Evolutionary conservation across 495 filamentous ascomycete species (phyloP).

Genomic region (Venustampulla echinocandica): DNA sequence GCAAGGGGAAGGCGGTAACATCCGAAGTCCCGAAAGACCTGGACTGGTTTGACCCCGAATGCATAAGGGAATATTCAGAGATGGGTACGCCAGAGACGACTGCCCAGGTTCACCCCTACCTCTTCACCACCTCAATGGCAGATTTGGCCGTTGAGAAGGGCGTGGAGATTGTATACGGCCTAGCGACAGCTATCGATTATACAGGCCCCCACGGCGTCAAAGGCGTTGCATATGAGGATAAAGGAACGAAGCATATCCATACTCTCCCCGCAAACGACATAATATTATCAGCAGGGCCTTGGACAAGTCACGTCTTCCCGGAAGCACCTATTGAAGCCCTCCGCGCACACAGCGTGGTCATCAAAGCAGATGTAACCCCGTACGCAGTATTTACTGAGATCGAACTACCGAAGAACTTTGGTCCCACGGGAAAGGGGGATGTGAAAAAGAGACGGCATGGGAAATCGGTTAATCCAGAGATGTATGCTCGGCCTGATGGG

Average conservation of each 20-base stretch:
- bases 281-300: slow-evolving; percentile 80
- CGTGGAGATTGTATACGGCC: slow-evolving; percentile 59
- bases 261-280: slow-evolving; percentile 73
- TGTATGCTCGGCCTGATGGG: slow-evolving; percentile 81
- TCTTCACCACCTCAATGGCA: slow-evolving; percentile 85
- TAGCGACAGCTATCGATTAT: slow-evolving; percentile 55
- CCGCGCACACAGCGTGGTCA: slow-evolving; percentile 86
- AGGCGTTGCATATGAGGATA: slow-evolving; percentile 68
- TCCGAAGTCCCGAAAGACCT: slow-evolving; percentile 68
- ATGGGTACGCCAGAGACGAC: slow-evolving; percentile 78
- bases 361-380: slow-evolving; percentile 67
- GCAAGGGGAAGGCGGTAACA: slow-evolving; percentile 45
- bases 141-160: slow-evolving; percentile 69
- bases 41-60: slow-evolving; percentile 71
- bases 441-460: slow-evolving; percentile 18
- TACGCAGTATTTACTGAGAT: slow-evolving; percentile 92
- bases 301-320: slow-evolving; percentile 70
- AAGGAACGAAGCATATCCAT: slow-evolving; percentile 42
- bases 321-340: slow-evolving; percentile 69
- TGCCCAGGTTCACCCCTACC: slow-evolving; percentile 89
- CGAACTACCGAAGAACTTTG: slow-evolving; percentile 54
- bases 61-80: slow-evolving; percentile 61
- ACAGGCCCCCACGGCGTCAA: slow-evolving; percentile 41
- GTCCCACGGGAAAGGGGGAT: slow-evolving; percentile 42
- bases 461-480: slow-evolving; percentile 72